phyloP scores from a whole-genome alignment of 495 filamentous ascomycete species.

The Gamarada debralockiae region DNA sequence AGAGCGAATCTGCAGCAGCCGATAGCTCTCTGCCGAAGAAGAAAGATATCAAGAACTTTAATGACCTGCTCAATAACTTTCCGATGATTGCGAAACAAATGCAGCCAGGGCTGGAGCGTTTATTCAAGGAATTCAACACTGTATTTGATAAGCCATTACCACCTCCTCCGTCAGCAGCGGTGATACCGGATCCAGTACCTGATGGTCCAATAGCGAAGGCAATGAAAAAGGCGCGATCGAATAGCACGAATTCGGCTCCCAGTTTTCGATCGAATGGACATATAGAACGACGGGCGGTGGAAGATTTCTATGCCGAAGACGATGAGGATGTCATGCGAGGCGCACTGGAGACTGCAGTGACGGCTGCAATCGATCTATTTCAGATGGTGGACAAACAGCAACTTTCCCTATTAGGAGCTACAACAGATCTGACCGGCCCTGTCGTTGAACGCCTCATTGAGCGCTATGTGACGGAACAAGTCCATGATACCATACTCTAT shows the following conservation, averaged over 20 bases:
- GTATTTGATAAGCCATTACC: conserved; percentile 83
- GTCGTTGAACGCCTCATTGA: conserved; percentile 92
- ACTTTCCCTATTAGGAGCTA: conserved; percentile 83
- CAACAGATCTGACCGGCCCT: conserved; percentile 90
- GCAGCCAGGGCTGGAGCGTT: conserved; percentile 83
- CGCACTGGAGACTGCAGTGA: conserved; percentile 86
- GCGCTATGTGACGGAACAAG: conserved; percentile 89
- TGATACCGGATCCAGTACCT: conserved; percentile 47
- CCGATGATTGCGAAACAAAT: conserved; percentile 97
- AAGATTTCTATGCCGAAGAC: conserved; percentile 60
- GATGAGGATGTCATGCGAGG: conserved; percentile 85
- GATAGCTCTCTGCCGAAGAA: conserved; percentile 51
- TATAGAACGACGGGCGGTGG: conserved; percentile 19
- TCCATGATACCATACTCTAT: conserved; percentile 82
- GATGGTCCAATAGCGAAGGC: conserved; percentile 47
- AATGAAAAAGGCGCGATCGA: conserved; percentile 45
- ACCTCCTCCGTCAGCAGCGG: conserved; percentile 61
- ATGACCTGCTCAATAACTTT: conserved; percentile 86
- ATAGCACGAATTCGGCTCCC: conserved; percentile 33
- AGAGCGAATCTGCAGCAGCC: conserved; percentile 30
- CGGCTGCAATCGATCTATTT: conserved; percentile 91
- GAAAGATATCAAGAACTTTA: conserved; percentile 87
- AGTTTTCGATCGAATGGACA: conserved; percentile 24
- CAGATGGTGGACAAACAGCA: conserved; percentile 95
- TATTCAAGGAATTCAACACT: conserved; percentile 85